Percentiles rank a stretch among this genome's conserved stretches.
Evolutionary conservation across 1,139 yeast genomes (phyloP).

Genomic region (Suhomyces chickasaworum): DNA sequence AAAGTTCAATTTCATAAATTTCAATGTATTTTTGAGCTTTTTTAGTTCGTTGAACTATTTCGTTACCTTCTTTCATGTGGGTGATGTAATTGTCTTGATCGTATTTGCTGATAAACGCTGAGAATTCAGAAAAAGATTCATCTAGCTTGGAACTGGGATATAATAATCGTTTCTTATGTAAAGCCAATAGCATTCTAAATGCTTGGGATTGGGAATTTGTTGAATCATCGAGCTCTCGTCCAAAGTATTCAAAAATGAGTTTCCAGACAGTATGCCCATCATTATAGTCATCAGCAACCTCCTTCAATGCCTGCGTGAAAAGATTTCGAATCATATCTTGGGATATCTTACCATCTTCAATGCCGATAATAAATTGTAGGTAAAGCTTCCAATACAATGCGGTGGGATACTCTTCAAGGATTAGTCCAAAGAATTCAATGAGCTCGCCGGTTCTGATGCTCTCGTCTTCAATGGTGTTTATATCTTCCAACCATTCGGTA

Average conservation of each 20-base stretch:
- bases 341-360: conserved; percentile 6
- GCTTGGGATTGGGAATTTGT: conserved; percentile 15
- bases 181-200: conserved; percentile 23
- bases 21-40: conserved; percentile 31
- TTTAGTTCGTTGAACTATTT: conserved; percentile 33
- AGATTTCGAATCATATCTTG: conserved; percentile 8
- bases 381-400: conserved; percentile 17
- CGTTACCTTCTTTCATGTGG: conserved; percentile 42
- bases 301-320: conserved; percentile 27
- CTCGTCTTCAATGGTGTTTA: conserved; percentile 21
- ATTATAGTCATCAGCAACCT: conserved; percentile 37
- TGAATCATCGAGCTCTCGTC: conserved; percentile 16
- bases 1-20: conserved; percentile 25
- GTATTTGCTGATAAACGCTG: conserved; percentile 43
- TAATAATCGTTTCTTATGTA: conserved; percentile 38
- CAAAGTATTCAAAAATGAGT: conserved; percentile 18
- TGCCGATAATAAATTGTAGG: conserved; percentile 15
- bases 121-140: conserved; percentile 44
- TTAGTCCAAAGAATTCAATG: conserved; percentile 22
- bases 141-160: conserved; percentile 47
- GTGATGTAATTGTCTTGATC: conserved; percentile 36
- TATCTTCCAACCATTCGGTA: conserved; percentile 29
- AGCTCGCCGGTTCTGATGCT: conserved; percentile 13
- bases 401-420: conserved; percentile 19
- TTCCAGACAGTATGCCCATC: conserved; percentile 41